phyloP scores from a whole-genome alignment of 352 stramenopile species.

The Phytophthora niederhauseri region DNA sequence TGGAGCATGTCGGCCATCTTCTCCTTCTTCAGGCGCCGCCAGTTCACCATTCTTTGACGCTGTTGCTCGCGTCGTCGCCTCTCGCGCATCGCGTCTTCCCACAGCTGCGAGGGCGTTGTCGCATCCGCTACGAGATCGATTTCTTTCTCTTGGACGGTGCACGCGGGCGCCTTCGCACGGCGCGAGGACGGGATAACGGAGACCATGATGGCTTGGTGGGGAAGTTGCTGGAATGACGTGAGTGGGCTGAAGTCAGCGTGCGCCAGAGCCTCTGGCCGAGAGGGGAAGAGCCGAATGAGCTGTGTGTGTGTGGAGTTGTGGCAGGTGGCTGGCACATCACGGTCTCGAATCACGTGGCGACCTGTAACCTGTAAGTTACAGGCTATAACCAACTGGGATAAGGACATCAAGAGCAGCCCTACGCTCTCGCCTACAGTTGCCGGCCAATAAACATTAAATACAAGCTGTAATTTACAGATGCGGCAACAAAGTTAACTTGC shows the following conservation, averaged over 20 bases:
- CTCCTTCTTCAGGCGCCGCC: constrained; percentile 1
- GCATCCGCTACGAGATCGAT: neutral
- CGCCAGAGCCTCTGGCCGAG: neutral
- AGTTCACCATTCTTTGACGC: constrained; percentile 1
- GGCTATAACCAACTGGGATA: too few relatives aligned
- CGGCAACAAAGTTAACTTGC: too few relatives aligned
- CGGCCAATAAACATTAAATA: too few relatives aligned
- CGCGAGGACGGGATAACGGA: neutral
- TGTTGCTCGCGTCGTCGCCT: neutral
- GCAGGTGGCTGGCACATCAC: too few relatives aligned
- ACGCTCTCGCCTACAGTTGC: too few relatives aligned
- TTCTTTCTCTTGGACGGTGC: neutral
- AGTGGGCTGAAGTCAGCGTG: neutral
- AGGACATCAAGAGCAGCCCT: too few relatives aligned
- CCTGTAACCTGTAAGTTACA: too few relatives aligned
- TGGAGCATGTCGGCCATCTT: neutral
- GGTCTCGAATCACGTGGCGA: too few relatives aligned
- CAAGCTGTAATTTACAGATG: too few relatives aligned
- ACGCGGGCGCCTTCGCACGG: neutral
- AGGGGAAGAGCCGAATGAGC: too few relatives aligned
- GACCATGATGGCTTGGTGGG: neutral
- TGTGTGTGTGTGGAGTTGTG: neutral
- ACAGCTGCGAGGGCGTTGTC: neutral
- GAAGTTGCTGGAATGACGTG: neutral
- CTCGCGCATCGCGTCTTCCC: constrained; percentile 25